Evolutionary conservation across 73 alveolate genomes (phyloP), one percentile per base, ranked within the genome.

Genomic region (Halteria grandinella): DNA sequence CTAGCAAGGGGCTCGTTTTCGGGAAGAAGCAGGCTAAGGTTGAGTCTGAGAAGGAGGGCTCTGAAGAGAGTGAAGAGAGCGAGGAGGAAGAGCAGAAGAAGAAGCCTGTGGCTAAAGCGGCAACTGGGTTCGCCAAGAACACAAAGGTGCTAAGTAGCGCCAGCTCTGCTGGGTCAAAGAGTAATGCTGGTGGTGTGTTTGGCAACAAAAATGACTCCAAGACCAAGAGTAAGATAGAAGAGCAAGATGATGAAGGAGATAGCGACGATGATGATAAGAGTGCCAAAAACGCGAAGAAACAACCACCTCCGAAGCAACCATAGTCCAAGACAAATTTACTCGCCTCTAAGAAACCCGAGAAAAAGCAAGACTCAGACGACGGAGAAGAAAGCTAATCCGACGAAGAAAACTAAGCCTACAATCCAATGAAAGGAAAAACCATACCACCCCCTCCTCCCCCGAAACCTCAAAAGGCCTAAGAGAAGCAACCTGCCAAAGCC

Each of bases 191-290:
- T n/a, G n/a, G n/a, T n/a, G n/a, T n/a, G n/a, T n/a, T 8, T 48
- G 6, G 6, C n/a, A 48, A 48, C n/a, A 48, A 31, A 48, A 48
- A 48, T 48, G 21, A 15, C 21, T 48, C 21, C 34, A 48, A 48
- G 59, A 17, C 6, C n/a, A 48, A 48, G 6, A 48, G 59, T n/a
- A n/a, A n/a, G n/a, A n/a, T n/a, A n/a, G 59, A 48, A 48, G 34
- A 48, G 59, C 21, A 7, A 17, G 59, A 48, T 48, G 59, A 48
- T 48, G 59, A 48, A 7, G 59, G 21, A 8, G 59, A 48, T 48
- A 48, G 59, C 18, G 59, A 48, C 6, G 23, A 48, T 6, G 59
- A 48, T 14, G 18, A 14, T 7, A 17, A 8, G 6, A 15, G 21
- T 17, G 18, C 11, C 23, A 8, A 48, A 48, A 48, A 48, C n/a